These are phyloP conservation scores for Backusella circina DNA, from an alignment of 192 early-diverging fungal species.

Conservation along the genomic window DNA sequence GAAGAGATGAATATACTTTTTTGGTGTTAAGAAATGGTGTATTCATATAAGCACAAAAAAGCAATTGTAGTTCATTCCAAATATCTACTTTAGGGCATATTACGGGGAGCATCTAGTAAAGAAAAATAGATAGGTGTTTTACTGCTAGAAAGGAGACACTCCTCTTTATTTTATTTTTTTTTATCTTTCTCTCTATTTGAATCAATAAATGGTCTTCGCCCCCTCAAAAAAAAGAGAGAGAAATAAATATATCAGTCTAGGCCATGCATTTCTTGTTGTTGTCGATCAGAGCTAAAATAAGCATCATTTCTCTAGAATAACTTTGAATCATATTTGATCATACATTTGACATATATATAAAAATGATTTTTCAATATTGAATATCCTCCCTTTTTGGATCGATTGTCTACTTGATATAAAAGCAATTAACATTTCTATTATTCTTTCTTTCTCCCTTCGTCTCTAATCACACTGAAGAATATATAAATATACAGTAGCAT, in stretches of 20 bases:
- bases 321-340: neutral
- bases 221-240: neutral
- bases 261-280: conserved; percentile 3
- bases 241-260: neutral
- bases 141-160: neutral
- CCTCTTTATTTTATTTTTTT: neutral
- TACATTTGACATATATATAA: neutral
- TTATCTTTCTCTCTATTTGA: neutral
- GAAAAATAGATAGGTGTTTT: neutral
- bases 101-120: neutral
- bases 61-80: conserved; percentile 1
- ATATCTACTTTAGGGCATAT: neutral
- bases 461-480: neutral
- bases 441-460: neutral
- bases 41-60: neutral
- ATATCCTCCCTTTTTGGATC: neutral
- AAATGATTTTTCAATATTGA: neutral
- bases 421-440: neutral
- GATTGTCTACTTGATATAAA: neutral
- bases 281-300: conserved; percentile 1
- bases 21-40: neutral
- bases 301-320: conserved; percentile 3
- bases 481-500: neutral
- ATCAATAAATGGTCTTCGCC: neutral
- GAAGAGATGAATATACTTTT: neutral